Evolutionary conservation across 208 protist genomes (phyloP).

Genomic region (Spongospora subterranea): DNA sequence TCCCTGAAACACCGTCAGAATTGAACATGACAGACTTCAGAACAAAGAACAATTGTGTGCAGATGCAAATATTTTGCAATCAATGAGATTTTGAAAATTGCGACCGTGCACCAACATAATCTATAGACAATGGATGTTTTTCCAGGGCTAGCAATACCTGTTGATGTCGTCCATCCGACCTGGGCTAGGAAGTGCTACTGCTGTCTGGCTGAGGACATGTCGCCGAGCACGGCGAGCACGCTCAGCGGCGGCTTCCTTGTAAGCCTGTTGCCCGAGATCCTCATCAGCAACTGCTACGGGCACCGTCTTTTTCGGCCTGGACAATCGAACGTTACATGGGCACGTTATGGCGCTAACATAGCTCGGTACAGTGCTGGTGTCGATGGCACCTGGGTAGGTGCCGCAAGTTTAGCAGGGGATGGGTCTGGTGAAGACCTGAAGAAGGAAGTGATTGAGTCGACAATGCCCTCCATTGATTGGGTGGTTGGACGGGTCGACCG

Average conservation of each 20-base stretch:
- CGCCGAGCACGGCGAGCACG: neutral
- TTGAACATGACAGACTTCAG: too few relatives aligned
- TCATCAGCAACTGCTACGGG: neutral
- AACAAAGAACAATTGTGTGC: neutral
- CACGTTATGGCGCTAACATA: neutral
- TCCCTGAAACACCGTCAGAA: neutral
- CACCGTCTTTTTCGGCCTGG: neutral
- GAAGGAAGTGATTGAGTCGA: neutral
- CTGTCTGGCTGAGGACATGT: neutral
- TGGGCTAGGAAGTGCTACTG: neutral
- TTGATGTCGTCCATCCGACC: constrained; percentile 38
- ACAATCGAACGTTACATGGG: neutral
- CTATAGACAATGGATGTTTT: neutral
- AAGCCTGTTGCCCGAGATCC: neutral
- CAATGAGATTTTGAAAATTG: neutral
- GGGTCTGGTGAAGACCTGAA: neutral
- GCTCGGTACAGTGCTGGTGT: neutral
- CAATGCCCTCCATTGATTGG: neutral
- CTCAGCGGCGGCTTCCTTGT: constrained; percentile 1
- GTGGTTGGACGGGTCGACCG: neutral
- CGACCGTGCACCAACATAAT: neutral
- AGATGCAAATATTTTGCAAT: neutral
- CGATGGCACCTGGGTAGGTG: neutral
- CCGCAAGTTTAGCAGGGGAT: neutral
- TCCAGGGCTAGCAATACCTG: neutral